These are phyloP conservation scores for Camellia sinensis DNA, from an alignment of 148 eudicot species.

Conservation along the genomic window DNA sequence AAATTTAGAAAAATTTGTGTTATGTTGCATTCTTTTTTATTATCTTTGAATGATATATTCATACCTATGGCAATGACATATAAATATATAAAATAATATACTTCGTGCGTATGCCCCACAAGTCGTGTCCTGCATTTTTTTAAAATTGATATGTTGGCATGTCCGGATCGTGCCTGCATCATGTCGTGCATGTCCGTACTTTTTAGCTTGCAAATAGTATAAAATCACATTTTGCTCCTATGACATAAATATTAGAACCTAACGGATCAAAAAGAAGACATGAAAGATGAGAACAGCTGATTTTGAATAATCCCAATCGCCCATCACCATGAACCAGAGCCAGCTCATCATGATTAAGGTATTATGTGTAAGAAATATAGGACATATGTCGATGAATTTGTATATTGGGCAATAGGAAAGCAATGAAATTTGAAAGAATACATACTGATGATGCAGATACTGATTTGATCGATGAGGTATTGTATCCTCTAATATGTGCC, in stretches of 20 bases:
- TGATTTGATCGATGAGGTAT: slow-evolving; percentile 59
- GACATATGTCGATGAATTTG: neutral
- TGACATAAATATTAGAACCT: neutral
- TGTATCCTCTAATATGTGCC: slow-evolving; percentile 60
- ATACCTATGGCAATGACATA: too few relatives aligned
- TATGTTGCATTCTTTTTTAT: too few relatives aligned
- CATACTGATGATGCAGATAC: slow-evolving; percentile 85
- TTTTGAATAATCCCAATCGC: neutral
- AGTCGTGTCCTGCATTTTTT: too few relatives aligned
- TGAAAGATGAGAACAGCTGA: neutral
- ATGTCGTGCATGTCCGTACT: too few relatives aligned
- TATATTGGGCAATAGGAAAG: neutral
- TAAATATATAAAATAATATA: too few relatives aligned
- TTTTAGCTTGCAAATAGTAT: too few relatives aligned
- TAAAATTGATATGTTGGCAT: too few relatives aligned
- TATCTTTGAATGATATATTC: too few relatives aligned
- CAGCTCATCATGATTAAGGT: neutral
- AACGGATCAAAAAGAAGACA: neutral
- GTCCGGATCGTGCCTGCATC: too few relatives aligned
- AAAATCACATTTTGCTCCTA: neutral
- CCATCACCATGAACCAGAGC: neutral
- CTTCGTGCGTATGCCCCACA: too few relatives aligned
- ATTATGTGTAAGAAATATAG: neutral
- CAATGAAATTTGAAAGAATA: slow-evolving; percentile 11
- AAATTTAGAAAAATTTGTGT: too few relatives aligned